Conservation (phyloP, 1,284 basidiomycete species). For the Cryptococcus maquisensis region DNA sequence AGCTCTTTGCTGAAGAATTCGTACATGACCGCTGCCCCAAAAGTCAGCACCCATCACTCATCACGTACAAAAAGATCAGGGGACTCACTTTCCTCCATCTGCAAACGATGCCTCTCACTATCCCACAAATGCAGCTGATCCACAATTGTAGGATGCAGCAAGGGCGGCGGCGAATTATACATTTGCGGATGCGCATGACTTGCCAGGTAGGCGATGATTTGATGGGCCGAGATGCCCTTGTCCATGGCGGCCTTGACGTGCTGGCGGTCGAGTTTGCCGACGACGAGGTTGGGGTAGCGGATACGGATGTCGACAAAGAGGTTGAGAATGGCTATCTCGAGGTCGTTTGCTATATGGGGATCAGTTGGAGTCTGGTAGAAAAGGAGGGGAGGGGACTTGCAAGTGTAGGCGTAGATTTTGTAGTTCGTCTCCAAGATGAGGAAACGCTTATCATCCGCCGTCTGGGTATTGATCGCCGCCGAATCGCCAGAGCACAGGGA, state of each 20-base stretch:
- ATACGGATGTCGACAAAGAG: conserved; percentile 89
- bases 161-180: conserved; percentile 65
- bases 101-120: conserved; percentile 86
- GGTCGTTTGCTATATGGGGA: conserved; percentile 67
- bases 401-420: conserved; percentile 95
- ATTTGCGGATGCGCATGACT: conserved; percentile 97
- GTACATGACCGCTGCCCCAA: conserved; percentile 33
- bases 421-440: conserved; percentile 98
- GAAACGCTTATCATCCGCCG: conserved; percentile 66
- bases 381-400: conserved; percentile 50
- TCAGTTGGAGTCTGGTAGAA: too few relatives aligned
- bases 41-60: neutral
- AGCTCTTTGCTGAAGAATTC: conserved; percentile 45
- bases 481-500: conserved; percentile 62
- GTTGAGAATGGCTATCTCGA: conserved; percentile 94
- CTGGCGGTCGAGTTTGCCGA: conserved; percentile 89
- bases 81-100: conserved; percentile 70
- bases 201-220: conserved; percentile 92
- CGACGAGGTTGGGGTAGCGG: conserved; percentile 92
- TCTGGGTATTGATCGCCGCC: conserved; percentile 59
- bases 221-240: conserved; percentile 94
- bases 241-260: conserved; percentile 89
- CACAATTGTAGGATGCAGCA: conserved; percentile 63
- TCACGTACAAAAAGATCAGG: neutral
- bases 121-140: conserved; percentile 99